Evolutionary conservation across 306 rosid genomes (phyloP).

Genomic region (Quercus wislizeni): DNA sequence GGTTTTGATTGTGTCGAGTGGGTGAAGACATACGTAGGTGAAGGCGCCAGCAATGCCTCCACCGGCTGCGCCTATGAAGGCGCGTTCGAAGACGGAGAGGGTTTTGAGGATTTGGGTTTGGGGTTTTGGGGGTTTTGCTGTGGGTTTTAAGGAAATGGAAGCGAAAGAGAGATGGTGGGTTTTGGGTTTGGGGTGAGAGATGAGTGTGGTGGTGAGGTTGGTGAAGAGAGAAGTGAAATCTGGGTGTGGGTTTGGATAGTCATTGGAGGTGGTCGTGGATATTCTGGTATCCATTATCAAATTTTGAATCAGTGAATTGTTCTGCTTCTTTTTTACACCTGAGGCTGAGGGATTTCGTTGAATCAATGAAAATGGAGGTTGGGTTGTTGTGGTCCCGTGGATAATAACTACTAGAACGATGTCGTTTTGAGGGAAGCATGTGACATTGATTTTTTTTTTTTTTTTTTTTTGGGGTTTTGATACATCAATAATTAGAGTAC

Average conservation of each 20-base stretch:
- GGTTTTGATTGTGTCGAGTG: conserved; percentile 85
- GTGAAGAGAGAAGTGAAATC: conserved; percentile 42
- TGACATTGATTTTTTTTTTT: too few relatives aligned
- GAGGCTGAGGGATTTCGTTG: neutral
- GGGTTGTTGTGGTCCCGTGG: too few relatives aligned
- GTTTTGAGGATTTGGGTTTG: conserved; percentile 39
- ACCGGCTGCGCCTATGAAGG: conserved; percentile 78
- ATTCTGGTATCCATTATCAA: conserved; percentile 63
- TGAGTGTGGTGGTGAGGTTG: conserved; percentile 28
- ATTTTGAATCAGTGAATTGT: neutral
- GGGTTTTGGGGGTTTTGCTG: conserved; percentile 14
- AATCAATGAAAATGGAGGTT: neutral
- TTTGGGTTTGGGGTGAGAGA: neutral
- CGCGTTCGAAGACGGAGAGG: conserved; percentile 77
- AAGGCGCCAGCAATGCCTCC: conserved; percentile 98
- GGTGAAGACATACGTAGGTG: conserved; percentile 84
- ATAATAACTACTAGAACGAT: too few relatives aligned
- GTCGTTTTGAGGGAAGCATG: too few relatives aligned
- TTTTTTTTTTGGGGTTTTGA: too few relatives aligned
- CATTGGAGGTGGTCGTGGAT: conserved; percentile 44
- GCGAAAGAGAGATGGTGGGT: conserved; percentile 32
- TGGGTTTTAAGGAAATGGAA: conserved; percentile 41
- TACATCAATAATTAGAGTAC: too few relatives aligned
- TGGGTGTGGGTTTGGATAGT: conserved; percentile 18
- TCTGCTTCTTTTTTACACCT: neutral